Evolutionary conservation across 1,284 basidiomycete genomes (phyloP).

Genomic region (Peniophora sp.): DNA sequence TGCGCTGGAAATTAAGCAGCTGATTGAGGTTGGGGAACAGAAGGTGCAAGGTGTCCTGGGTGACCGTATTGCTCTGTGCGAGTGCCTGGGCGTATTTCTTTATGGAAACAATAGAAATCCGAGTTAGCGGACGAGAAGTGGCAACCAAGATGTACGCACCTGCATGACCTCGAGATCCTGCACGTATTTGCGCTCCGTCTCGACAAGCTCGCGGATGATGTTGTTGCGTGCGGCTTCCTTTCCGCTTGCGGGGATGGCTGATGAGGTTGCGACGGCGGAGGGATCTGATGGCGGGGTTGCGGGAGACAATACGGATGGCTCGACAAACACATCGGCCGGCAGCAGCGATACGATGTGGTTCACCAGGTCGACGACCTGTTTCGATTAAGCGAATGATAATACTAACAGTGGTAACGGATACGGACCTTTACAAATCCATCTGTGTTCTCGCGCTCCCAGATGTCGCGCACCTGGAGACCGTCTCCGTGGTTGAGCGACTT

Average conservation of each 20-base stretch:
- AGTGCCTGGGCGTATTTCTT: slow-evolving; percentile 81
- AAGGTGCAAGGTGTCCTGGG: slow-evolving; percentile 91
- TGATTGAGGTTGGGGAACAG: slow-evolving; percentile 96
- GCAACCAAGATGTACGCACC: slow-evolving; percentile 38
- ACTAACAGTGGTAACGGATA: slow-evolving; percentile 3
- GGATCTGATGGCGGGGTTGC: slow-evolving; percentile 55
- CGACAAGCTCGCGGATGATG: slow-evolving; percentile 82
- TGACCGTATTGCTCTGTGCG: slow-evolving; percentile 76
- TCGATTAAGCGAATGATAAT: slow-evolving; percentile 3
- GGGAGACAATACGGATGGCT: slow-evolving; percentile 54
- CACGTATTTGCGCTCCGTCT: slow-evolving; percentile 96
- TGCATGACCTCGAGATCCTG: slow-evolving; percentile 97
- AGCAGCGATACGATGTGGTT: slow-evolving; percentile 81
- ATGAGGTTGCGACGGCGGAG: slow-evolving; percentile 34
- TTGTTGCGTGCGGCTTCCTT: slow-evolving; percentile 68
- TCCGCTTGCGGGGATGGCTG: slow-evolving; percentile 37
- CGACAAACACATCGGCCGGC: slow-evolving; percentile 64
- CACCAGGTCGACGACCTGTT: slow-evolving; percentile 86
- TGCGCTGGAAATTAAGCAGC: slow-evolving; percentile 93
- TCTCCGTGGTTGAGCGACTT: slow-evolving; percentile 58
- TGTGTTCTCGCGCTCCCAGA: slow-evolving; percentile 86
- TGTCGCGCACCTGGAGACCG: slow-evolving; percentile 78
- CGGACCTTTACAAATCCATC: slow-evolving; percentile 93
- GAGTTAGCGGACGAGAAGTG: neutral
- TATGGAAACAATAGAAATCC: slow-evolving; percentile 3